Conservation (phyloP, 1,284 basidiomycete species). For the Cryptococcus sp. region DNA sequence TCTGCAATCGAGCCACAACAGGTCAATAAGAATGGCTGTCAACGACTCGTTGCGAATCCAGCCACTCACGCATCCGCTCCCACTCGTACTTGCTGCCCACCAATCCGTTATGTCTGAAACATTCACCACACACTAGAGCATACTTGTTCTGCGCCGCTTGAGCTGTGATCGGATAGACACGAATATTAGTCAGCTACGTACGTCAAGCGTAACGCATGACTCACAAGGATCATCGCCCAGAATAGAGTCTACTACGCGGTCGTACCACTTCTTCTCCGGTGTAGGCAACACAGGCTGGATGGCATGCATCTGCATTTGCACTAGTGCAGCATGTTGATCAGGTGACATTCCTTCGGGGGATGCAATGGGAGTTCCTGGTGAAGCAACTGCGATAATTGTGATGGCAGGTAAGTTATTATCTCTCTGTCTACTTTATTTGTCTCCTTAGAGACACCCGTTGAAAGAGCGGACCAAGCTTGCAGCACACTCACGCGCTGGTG, state of each 20-base stretch:
- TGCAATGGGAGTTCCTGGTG: constrained; percentile 26
- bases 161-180: constrained; percentile 21
- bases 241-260: constrained; percentile 81
- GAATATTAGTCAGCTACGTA: constrained; percentile 36
- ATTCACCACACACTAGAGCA: constrained; percentile 90
- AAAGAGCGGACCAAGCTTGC: background rate
- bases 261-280: constrained; percentile 79
- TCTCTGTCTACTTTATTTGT: background rate
- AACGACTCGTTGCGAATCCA: background rate
- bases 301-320: constrained; percentile 46
- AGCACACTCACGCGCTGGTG: constrained; percentile 36
- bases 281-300: constrained; percentile 56
- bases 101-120: constrained; percentile 91
- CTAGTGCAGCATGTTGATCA: constrained; percentile 43
- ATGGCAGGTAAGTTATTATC: background rate
- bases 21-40: constrained; percentile 2
- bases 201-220: constrained; percentile 24
- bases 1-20: constrained; percentile 23
- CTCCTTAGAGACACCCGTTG: background rate
- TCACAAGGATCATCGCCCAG: constrained; percentile 76
- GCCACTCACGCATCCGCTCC: constrained; percentile 79
- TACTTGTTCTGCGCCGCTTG: constrained; percentile 63
- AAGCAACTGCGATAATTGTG: background rate
- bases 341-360: constrained; percentile 40
- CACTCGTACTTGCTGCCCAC: constrained; percentile 80